Evolutionary conservation across 2,329 filamentous ascomycete genomes (phyloP), one percentile per base, ranked within the genome.

Genomic region (Alternaria dauci): DNA sequence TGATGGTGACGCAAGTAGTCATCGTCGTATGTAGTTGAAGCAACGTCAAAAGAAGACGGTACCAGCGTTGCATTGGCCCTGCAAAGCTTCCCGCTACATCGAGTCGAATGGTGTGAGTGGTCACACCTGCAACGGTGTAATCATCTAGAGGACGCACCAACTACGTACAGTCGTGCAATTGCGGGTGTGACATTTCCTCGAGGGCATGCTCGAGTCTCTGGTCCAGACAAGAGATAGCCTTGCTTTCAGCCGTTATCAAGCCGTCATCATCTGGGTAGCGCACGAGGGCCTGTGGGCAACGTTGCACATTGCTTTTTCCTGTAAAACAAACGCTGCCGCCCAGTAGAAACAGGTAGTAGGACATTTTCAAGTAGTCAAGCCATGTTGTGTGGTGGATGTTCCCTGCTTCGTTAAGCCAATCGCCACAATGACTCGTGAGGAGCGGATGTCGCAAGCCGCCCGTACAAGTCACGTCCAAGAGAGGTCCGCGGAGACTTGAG

Each of bases 101-200:
- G 61, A 62, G 56, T 59, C 56, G 30, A 20, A 42, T 38, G 44
- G 28, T 43, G 52, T 54, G 36, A 14, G 18, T 25, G 41, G 62
- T 54, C 62, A 12, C 52, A 59, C 52, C 46, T 36, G n/a, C 20
- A 42, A 36, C 26, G 16, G 47, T 43, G 53, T 43, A 34, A 34
- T 51, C n/a, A 34, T 51, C n/a, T 36, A 3, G 11, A 28, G n/a
- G 46, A n/a, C 36, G 39, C 54, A 44, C 54, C 50, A 43, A 44
- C 30, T 18, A 28, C 18, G 44, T 28, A 28, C 26, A 34, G 52
- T 52, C 23, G 41, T 58, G 34, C 52, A 23, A n/a, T 58, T 32
- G 20, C 47, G 58, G 58, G 32, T 58, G 58, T 55, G 26, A 60
- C 58, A 44, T 48, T 52, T 34, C 46, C 53, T 57, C 53, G 58